Evolutionary conservation across 148 eudicot genomes (phyloP), one percentile per base, ranked within the genome.

Genomic region (Persicaria maculosa): DNA sequence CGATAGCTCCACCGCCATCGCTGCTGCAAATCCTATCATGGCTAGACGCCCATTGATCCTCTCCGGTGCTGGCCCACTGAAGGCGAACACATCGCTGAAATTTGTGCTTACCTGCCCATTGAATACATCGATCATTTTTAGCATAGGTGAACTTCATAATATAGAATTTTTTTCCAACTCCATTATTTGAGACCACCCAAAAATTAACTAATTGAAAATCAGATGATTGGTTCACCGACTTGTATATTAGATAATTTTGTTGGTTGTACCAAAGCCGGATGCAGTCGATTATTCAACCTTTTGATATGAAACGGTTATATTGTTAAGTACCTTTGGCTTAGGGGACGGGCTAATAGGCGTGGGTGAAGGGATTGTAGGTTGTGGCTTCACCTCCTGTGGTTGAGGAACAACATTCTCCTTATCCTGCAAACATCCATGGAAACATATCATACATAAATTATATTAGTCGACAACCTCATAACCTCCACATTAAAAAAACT

Each of bases 11-110:
- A 90, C 87, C 0, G 85, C 95, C 14, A 93, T 72, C 9, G 98
- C 95, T 0, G 98, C 85, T 14, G 81, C 87, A 11, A 93, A 93
- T 0, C 98, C 98, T 3, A 84, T 85, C 98, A 94, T 94, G 0
- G 98, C 98, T 0, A 93, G 80, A 15, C 97, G 78, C 0, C 98
- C 98, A 72, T 94, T 94, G 85, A 94, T 94, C 59, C 96, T 86
- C 79, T 94, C 97, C 2, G 97, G 97, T 46, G 87, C 96, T 3
- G 97, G 98, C 4, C 96, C 98, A 2, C 90, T 85, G 81, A 94
- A 91, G 12, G 92, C 91, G 0, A 94, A 78, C 44, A 91, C 43
- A 57, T 94, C 96, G 0, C 61, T 22, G 46, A 94, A 87, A 15
- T 75, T 78, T 7, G 98, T 91, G 81, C 88, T 94, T 5, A 73